phyloP scores from a whole-genome alignment of 345 rosid species.

The Physaria fendleri region DNA sequence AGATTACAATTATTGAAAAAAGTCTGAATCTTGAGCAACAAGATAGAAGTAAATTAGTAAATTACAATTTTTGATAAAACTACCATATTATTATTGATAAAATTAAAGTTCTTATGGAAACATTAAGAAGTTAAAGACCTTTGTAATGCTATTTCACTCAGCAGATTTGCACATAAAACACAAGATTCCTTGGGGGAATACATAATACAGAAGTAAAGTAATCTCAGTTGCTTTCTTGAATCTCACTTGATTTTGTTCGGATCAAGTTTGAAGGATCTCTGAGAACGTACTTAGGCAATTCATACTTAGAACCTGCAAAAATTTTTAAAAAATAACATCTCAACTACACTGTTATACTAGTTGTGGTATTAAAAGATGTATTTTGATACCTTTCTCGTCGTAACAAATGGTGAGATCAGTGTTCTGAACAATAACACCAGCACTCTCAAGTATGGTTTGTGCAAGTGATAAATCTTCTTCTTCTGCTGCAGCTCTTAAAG shows the following conservation, averaged over 20 bases:
- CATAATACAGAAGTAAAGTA: no score
- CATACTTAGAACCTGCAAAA: constrained; percentile 81
- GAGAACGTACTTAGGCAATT: constrained; percentile 80
- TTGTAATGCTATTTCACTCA: constrained; percentile 12
- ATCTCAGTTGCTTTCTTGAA: no score
- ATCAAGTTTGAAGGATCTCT: constrained; percentile 90
- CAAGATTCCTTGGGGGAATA: background rate
- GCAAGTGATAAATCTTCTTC: constrained; percentile 55
- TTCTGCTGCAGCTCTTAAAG: constrained; percentile 77
- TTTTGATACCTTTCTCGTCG: constrained; percentile 64
- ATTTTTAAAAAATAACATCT: background rate
- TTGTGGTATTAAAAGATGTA: background rate
- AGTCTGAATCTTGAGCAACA: background rate
- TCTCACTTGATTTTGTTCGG: constrained; percentile 21
- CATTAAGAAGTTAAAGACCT: background rate
- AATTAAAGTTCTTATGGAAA: background rate
- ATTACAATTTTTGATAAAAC: no score
- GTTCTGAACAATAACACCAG: constrained; percentile 67
- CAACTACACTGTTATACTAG: background rate
- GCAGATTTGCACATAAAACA: background rate
- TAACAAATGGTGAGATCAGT: constrained; percentile 74
- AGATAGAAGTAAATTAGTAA: background rate
- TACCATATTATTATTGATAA: background rate
- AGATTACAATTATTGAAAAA: background rate
- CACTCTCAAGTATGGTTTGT: constrained; percentile 72